These are phyloP conservation scores for Cubamyces sp. DNA, from an alignment of 768 basidiomycete genomes.

Conservation along the genomic window DNA sequence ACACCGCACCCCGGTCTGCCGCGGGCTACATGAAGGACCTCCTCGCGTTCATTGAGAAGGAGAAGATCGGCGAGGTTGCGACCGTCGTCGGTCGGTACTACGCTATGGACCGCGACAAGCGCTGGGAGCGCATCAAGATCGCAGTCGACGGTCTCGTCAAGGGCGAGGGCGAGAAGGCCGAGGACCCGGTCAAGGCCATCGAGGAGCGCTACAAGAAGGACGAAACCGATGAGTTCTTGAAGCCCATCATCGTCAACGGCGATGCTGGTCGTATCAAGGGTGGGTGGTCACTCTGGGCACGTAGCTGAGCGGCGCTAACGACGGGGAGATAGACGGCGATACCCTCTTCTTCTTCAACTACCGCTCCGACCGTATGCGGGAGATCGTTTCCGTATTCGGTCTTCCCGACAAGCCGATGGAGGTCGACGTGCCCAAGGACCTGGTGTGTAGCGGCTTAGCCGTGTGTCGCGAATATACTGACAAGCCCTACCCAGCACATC, in stretches of 20 bases:
- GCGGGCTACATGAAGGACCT: slow-evolving; percentile 78
- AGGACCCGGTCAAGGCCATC: slow-evolving; percentile 65
- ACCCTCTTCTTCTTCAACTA: slow-evolving; percentile 98
- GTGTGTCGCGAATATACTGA: slow-evolving; percentile 8
- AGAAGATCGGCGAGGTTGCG: slow-evolving; percentile 78
- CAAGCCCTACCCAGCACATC: slow-evolving; percentile 57
- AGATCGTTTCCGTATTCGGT: slow-evolving; percentile 83
- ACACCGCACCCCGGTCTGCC: slow-evolving; percentile 88
- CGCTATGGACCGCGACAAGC: slow-evolving; percentile 96
- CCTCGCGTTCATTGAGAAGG: slow-evolving; percentile 75
- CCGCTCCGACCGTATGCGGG: slow-evolving; percentile 94
- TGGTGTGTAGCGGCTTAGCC: slow-evolving; percentile 51
- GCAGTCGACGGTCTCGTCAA: slow-evolving; percentile 84
- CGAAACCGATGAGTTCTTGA: slow-evolving; percentile 93
- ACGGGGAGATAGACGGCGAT: slow-evolving; percentile 62
- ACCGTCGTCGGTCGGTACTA: slow-evolving; percentile 92
- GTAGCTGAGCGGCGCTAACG: no score
- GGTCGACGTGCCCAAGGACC: slow-evolving; percentile 74
- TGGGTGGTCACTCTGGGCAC: slow-evolving; percentile 35
- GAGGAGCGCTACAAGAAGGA: slow-evolving; percentile 81
- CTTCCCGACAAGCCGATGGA: slow-evolving; percentile 84
- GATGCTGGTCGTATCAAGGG: slow-evolving; percentile 81
- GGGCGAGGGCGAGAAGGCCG: slow-evolving; percentile 64
- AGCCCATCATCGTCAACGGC: slow-evolving; percentile 89
- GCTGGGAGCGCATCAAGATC: slow-evolving; percentile 92